phyloP scores from a whole-genome alignment of 1,284 basidiomycete species.

The Peniophora sp. region DNA sequence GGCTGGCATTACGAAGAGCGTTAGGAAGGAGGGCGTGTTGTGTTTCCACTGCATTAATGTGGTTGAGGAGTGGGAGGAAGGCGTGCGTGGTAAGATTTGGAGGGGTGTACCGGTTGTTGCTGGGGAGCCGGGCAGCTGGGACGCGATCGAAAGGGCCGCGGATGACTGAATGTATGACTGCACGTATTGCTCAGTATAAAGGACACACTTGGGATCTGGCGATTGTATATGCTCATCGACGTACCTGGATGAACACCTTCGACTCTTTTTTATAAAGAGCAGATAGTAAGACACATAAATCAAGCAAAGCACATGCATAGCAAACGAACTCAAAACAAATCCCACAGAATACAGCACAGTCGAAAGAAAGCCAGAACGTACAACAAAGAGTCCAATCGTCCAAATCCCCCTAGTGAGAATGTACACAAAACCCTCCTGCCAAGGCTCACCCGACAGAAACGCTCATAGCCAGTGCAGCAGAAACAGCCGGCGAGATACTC shows the following conservation, averaged over 20 bases:
- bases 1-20: too few species aligned
- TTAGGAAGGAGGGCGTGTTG: too few species aligned
- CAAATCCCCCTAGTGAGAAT: not conserved
- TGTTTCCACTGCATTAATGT: too few species aligned
- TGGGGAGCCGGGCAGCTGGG: not conserved
- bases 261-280: too few species aligned
- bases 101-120: not conserved
- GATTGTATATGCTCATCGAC: too few species aligned
- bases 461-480: too few species aligned
- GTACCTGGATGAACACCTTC: too few species aligned
- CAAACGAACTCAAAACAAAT: too few species aligned
- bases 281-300: not conserved
- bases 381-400: not conserved
- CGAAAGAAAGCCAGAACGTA: not conserved
- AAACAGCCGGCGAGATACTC: slow-evolving; percentile 61
- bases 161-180: not conserved
- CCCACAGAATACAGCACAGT: not conserved
- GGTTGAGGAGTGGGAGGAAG: not conserved
- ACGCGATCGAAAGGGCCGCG: not conserved
- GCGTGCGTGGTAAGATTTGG: not conserved
- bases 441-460: too few species aligned
- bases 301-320: not conserved
- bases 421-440: too few species aligned
- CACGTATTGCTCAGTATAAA: too few species aligned
- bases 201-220: too few species aligned